phyloP scores from a whole-genome alignment of 208 protist species.

The Crithidia thermophila region DNA sequence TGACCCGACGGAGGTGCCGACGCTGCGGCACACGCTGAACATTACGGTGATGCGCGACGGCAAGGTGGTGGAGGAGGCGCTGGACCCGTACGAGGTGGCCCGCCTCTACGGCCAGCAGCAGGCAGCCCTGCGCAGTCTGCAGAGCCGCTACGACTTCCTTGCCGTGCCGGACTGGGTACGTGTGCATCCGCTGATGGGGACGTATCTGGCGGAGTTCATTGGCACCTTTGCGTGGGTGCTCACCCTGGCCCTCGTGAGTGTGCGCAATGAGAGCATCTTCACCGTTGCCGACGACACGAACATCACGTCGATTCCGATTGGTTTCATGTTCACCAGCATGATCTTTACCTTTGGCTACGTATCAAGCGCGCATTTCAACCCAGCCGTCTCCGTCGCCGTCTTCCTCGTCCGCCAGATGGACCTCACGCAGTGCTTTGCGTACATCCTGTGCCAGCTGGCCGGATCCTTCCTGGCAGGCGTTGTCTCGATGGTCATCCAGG shows the following conservation, averaged over 20 bases:
- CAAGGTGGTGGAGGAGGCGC: conserved; percentile 44
- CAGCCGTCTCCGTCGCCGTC: conserved; percentile 77
- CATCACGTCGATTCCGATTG: conserved; percentile 77
- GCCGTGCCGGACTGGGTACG: conserved; percentile 83
- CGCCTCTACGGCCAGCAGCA: conserved; percentile 71
- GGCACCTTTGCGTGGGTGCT: conserved; percentile 86
- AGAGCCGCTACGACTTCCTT: conserved; percentile 66
- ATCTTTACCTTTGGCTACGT: conserved; percentile 88
- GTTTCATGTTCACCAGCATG: conserved; percentile 86
- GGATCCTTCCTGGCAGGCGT: conserved; percentile 68
- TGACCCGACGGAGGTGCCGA: conserved; percentile 30
- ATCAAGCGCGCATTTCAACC: conserved; percentile 84
- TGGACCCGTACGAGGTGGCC: conserved; percentile 66
- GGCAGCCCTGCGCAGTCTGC: conserved; percentile 61
- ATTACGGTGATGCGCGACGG: conserved; percentile 56
- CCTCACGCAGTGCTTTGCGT: conserved; percentile 49
- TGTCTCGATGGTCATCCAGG: conserved; percentile 79
- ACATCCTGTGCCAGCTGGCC: conserved; percentile 72
- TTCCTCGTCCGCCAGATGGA: conserved; percentile 68
- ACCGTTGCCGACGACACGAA: conserved; percentile 53
- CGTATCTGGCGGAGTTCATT: conserved; percentile 77
- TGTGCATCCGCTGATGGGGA: conserved; percentile 79
- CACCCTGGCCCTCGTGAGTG: conserved; percentile 65
- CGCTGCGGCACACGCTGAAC: conserved; percentile 32
- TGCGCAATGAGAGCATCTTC: conserved; percentile 75